Base-by-base conservation (phyloP, 2,329 filamentous ascomycete genomes). In the Diaporthe caulivora region DNA sequence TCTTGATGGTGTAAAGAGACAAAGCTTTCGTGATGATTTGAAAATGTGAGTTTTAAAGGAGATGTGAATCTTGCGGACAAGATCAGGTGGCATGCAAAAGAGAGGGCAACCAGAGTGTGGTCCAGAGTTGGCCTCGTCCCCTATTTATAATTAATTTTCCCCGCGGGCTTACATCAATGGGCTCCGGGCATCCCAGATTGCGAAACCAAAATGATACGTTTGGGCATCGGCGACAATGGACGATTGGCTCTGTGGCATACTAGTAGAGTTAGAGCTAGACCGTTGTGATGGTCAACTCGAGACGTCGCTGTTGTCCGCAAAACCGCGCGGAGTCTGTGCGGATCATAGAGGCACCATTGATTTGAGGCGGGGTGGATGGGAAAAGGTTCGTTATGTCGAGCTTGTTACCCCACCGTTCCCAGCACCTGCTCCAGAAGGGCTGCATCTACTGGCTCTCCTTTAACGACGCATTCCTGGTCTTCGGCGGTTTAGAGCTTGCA, bases 191-290 rank as follows among this genome's bases (percentile, higher is more conserved):
- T 34, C 18, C 44, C 13, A 37, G 42, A 31, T n/a, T n/a, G 26
- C 26, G 4, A 17, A 49, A 44, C 26, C 11, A 34, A 18, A 65
- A 7, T 2, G 2, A 8, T 31, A 7, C 21, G 10, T 15, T 21
- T 29, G 29, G n/a, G 49, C 3, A 15, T 65, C 13, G 29, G 34
- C 21, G 11, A 17, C 18, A 13, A 18, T 6, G 10, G 10, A 9
- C 42, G 26, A 65, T 65, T 65, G 60, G 60, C 13, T 49, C 6
- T 9, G 60, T 1, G 6, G 21, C n/a, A n/a, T n/a, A n/a, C n/a
- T n/a, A 34, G 31, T n/a, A 65, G 31, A 49, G 60, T 65, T 65
- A 7, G 42, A 49, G 60, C 60, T 65, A 65, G 44, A 65, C 29
- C 60, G 18, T 51, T 21, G 60, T 42, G 42, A 49, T 49, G 24